Evolutionary conservation across 768 basidiomycete genomes (phyloP).

Genomic region (Peribolospora baueri): DNA sequence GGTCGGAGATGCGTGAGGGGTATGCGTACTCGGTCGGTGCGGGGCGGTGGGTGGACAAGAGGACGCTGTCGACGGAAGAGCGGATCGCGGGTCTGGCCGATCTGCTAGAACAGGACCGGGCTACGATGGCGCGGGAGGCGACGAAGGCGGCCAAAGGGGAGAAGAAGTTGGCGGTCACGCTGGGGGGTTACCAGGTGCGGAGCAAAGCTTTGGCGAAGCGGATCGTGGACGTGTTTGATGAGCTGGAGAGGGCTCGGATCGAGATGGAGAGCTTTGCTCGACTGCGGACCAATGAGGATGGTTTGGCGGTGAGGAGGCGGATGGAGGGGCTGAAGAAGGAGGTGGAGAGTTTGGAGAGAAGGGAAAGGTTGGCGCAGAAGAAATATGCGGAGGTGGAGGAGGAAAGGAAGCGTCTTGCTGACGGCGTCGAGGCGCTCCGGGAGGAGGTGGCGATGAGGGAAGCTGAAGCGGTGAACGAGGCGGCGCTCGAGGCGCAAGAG

Average conservation of each 20-base stretch:
- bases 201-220: constrained; percentile 30
- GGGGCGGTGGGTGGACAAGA: constrained; percentile 42
- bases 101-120: constrained; percentile 38
- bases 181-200: constrained; percentile 78
- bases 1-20: constrained; percentile 27
- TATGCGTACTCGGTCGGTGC: constrained; percentile 37
- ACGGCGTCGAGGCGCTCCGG: constrained; percentile 17
- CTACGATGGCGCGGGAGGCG: constrained; percentile 54
- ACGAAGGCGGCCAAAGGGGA: constrained; percentile 58
- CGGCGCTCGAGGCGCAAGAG: constrained; percentile 40
- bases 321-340: constrained; percentile 62
- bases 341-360: constrained; percentile 49
- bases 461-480: constrained; percentile 18
- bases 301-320: constrained; percentile 31
- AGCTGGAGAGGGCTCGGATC: constrained; percentile 37
- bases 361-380: constrained; percentile 56
- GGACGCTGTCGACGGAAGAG: constrained; percentile 31
- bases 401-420: constrained; percentile 22
- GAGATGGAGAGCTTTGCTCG: constrained; percentile 59
- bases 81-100: constrained; percentile 39
- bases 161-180: constrained; percentile 62
- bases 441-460: constrained; percentile 9
- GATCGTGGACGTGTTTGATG: constrained; percentile 36
- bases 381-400: constrained; percentile 58
- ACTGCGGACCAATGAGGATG: constrained; percentile 45